Conservation (phyloP, 2,329 filamentous ascomycete genomes). For the Exophiala lecanii-corni region DNA sequence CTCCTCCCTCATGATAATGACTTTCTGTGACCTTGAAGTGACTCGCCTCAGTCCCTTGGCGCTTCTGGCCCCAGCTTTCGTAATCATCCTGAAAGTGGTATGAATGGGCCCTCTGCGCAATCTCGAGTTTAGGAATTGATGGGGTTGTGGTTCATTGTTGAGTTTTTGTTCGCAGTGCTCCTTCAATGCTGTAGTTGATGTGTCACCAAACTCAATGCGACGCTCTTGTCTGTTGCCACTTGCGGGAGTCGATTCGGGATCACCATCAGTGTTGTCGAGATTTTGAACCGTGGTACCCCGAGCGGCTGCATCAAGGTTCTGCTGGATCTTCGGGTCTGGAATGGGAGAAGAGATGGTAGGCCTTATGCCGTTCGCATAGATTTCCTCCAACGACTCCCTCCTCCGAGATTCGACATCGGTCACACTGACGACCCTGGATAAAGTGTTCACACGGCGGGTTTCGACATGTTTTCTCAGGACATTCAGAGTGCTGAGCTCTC, state of each 20-base stretch:
- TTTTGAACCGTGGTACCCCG: not conserved
- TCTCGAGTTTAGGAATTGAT: conserved; percentile 16
- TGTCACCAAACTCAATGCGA: conserved; percentile 13
- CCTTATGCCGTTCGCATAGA: conserved; percentile 19
- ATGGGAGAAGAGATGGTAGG: conserved; percentile 34
- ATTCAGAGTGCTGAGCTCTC: conserved; percentile 58
- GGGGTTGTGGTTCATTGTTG: conserved; percentile 11
- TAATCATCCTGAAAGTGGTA: conserved; percentile 14
- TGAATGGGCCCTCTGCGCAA: conserved; percentile 14
- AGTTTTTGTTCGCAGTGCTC: not conserved
- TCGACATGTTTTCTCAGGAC: conserved; percentile 57
- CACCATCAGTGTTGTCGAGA: not conserved
- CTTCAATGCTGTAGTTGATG: conserved; percentile 11
- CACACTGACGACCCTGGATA: conserved; percentile 49
- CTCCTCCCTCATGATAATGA: conserved; percentile 58
- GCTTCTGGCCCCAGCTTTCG: conserved; percentile 1
- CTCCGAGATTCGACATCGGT: conserved; percentile 12
- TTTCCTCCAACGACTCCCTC: conserved; percentile 29
- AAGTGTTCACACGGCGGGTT: conserved; percentile 49
- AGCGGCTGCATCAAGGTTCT: conserved; percentile 18
- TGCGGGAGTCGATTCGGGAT: not conserved
- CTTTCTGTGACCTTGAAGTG: conserved; percentile 36
- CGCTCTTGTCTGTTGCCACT: conserved; percentile 3
- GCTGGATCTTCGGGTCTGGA: conserved; percentile 26
- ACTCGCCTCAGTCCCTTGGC: conserved; percentile 5